Evolutionary conservation across 164 flowering plant genomes (phyloP), one percentile per base, ranked within the genome.

Genomic region (Magnolia changhungtana): DNA sequence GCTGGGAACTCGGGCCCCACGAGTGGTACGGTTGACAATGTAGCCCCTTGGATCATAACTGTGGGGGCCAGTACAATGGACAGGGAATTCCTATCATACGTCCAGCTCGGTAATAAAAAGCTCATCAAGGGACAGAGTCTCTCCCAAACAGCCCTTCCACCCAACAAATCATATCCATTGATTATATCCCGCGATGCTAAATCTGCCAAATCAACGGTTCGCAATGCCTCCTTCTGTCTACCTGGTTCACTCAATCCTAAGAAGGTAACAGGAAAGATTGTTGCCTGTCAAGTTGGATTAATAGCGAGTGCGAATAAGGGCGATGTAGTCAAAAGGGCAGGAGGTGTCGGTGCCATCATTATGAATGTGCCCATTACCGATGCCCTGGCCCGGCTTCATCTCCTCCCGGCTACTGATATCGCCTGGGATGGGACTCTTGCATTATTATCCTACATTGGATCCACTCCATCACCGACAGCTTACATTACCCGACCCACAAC

Each of bases 81-180:
- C 45, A 45, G 76, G 18, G 55, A 65, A 6, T 64, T 74, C 71
- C 55, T 63, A 10, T 37, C 76, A n/a, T 6, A 9, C 19, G 29
- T 74, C 11, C 21, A 5, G 16, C 55, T 74, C 1, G 76, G 69
- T 0, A 23, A 66, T 24, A 24, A 24, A 1, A 24, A 24, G 27
- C 27, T 1, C 27, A 24, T 24, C 27, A 24, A 24, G 27, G 97
- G 98, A 5, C 88, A 77, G 0, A 88, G 95, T 8, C 86, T 94
- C 16, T 91, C 87, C 23, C 77, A 78, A 50, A 94, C 91, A 16
- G 85, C 82, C 23, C 19, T 78, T 0, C 50, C 85, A 20, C 72
- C 81, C 0, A n/a, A 79, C 1, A 77, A 51, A 58, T 75, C 82
- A 9, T 87, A 87, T 73, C 84, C 87, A 8, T 21, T 74, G 29